These are phyloP conservation scores for Phycomyces blakesleeanus DNA, from an alignment of 192 early-diverging fungal genomes.

Conservation along the genomic window DNA sequence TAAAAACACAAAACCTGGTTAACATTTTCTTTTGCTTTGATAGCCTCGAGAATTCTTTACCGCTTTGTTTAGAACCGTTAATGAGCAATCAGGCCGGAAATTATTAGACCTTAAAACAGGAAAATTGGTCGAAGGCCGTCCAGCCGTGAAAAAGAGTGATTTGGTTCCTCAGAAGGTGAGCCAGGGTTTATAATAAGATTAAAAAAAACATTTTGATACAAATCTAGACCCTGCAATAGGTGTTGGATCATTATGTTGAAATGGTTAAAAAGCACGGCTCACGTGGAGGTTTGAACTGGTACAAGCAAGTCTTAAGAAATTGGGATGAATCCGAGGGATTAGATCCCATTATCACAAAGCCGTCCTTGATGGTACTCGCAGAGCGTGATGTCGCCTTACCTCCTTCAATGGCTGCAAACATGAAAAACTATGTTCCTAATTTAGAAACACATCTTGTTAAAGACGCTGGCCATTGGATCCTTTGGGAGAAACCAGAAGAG, in stretches of 20 bases:
- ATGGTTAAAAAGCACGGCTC: slow-evolving; percentile 37
- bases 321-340: slow-evolving; percentile 31
- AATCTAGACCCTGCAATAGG: background rate
- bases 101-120: slow-evolving; percentile 17
- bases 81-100: slow-evolving; percentile 3
- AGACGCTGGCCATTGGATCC: slow-evolving; percentile 35
- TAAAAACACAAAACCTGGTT: background rate
- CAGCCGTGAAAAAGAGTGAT: slow-evolving; percentile 7
- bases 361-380: slow-evolving; percentile 34
- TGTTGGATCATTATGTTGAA: slow-evolving; percentile 53
- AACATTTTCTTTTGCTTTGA: background rate
- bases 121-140: slow-evolving; percentile 17
- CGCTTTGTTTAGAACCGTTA: slow-evolving; percentile 26
- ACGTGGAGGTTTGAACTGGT: slow-evolving; percentile 58
- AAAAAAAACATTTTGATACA: background rate
- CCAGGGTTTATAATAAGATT: background rate
- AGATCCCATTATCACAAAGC: slow-evolving; percentile 20
- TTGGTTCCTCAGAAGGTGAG: slow-evolving; percentile 22
- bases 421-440: slow-evolving; percentile 25
- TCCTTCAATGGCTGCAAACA: slow-evolving; percentile 32
- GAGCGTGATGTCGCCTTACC: slow-evolving; percentile 28
- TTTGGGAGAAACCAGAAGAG: slow-evolving; percentile 30
- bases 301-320: slow-evolving; percentile 35
- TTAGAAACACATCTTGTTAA: slow-evolving; percentile 24
- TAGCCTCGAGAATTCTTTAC: slow-evolving; percentile 29